Evolutionary conservation across 2,329 filamentous ascomycete genomes (phyloP), one percentile per base, ranked within the genome.

Genomic region (Stagonosporopsis cucurbitacearum): DNA sequence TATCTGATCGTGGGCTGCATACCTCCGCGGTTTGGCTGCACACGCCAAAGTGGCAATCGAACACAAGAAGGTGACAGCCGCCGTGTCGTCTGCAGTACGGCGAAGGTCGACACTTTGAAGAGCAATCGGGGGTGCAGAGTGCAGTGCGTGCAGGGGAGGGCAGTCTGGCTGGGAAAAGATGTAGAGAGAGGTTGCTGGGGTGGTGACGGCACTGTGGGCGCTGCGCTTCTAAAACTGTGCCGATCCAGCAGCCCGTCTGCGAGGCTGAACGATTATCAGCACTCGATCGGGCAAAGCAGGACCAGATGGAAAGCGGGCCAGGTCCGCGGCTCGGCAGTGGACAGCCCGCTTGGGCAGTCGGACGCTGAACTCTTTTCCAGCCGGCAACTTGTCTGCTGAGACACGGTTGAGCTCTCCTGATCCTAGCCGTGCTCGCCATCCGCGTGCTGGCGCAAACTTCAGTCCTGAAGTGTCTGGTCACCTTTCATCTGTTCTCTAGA

Each of bases 1-100:
- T 54, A 61, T 61, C 55, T 54, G 58, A 61, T 61, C 32, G 58
- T 61, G 52, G 58, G 45, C 9, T 25, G 33, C 46, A 22, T 56
- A 56, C 53, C 52, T 58, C 55, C 13, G 45, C 37, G 51, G 36
- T 25, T 25, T 41, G 43, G 50, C 55, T 58, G 55, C 55, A 41
- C 55, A 42, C 41, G 55, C 50, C 49, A 3, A 35, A 46, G 44
- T 54, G 54, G 58, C 58, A 58, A 51, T 20, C 50, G 54, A 15
- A 46, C 23, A 40, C 41, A 23, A 48, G 47, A 40, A 42, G 50
- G 52, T 40, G 49, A 51, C 58, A 61, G 52, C 55, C 55, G 58
- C 51, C 52, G 53, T 45, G 50, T 58, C 47, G 49, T 41, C 33
- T 46, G 40, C 50, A 60, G 33, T 51, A 48, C 45, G 20, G 35